phyloP scores from a whole-genome alignment of 495 filamentous ascomycete genomes.

The Glonium stellatum region DNA sequence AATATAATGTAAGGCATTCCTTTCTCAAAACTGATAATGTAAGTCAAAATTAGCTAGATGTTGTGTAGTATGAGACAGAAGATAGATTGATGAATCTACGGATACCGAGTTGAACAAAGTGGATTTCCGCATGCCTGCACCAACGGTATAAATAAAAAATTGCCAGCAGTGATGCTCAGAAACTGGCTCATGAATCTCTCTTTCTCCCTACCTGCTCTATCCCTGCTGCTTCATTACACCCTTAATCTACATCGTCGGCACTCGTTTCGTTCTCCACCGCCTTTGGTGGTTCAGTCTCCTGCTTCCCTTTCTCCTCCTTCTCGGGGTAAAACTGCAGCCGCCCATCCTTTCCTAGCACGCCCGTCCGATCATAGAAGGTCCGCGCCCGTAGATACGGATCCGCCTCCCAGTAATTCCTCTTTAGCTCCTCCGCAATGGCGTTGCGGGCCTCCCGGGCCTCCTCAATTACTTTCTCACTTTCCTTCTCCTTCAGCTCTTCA shows the following conservation, averaged over 20 bases:
- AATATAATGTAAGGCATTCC: no score
- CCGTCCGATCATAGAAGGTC: conserved; percentile 35
- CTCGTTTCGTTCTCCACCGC: conserved; percentile 14
- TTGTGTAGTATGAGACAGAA: no score
- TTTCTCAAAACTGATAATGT: no score
- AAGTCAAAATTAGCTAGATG: no score
- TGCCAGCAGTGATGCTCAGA: no score
- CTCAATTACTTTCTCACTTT: conserved; percentile 14
- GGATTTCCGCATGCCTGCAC: no score
- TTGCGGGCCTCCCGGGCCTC: conserved; percentile 44
- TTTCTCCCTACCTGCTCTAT: no score
- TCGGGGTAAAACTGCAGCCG: conserved; percentile 34
- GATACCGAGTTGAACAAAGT: no score
- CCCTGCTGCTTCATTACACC: no score
- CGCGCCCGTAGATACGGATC: conserved; percentile 39
- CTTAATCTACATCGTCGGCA: conserved; percentile 24
- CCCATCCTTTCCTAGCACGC: conserved; percentile 28
- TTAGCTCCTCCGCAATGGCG: conserved; percentile 52
- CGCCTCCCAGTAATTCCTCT: conserved; percentile 70
- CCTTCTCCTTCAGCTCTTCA: conserved; percentile 32
- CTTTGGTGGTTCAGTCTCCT: not conserved
- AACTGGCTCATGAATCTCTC: no score
- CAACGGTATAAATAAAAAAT: no score
- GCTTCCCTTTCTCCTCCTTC: conserved; percentile 7
- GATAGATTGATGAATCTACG: no score